A percentile compares a stretch with the other conserved stretches of the same genome.
Conservation (phyloP, 1,284 basidiomycete genomes). For the Cerioporus squamosus region DNA sequence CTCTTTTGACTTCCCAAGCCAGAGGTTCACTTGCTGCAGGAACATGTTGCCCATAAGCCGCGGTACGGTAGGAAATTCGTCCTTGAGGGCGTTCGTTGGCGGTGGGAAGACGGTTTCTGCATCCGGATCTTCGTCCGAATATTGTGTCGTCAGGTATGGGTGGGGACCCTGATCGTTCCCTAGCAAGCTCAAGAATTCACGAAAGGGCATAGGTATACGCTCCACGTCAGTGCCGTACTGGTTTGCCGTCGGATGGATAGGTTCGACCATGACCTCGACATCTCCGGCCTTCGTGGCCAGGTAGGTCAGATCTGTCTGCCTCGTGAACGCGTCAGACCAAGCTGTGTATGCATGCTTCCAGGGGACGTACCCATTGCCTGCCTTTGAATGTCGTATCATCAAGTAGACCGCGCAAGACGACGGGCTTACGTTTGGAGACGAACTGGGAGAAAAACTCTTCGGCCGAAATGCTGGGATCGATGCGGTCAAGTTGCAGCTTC, state of each 20-base stretch:
- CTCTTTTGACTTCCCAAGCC: conserved; percentile 36
- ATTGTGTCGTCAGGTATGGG: conserved; percentile 39
- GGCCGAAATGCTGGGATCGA: conserved; percentile 18
- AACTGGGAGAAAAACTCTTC: conserved; percentile 31
- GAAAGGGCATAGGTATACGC: conserved; percentile 31
- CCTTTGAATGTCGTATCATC: conserved; percentile 35
- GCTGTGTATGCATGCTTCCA: background rate
- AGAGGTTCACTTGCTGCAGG: conserved; percentile 39
- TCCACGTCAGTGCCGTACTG: conserved; percentile 33
- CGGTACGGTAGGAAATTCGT: conserved; percentile 36
- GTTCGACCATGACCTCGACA: conserved; percentile 34
- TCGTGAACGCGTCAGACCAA: background rate
- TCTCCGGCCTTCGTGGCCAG: conserved; percentile 33
- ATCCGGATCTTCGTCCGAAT: conserved; percentile 34
- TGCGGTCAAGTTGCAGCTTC: conserved; percentile 17
- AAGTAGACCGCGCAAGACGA: conserved; percentile 31
- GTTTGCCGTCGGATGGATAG: conserved; percentile 25
- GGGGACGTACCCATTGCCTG: conserved; percentile 30
- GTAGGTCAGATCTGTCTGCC: conserved; percentile 31
- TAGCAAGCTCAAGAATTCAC: conserved; percentile 30
- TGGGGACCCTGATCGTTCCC: conserved; percentile 25
- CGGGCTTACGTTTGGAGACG: conserved; percentile 32
- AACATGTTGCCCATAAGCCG: conserved; percentile 38
- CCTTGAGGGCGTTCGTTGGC: conserved; percentile 33
- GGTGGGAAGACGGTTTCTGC: conserved; percentile 35